Conservation (phyloP, 352 stramenopile genomes). For the Globisporangium middletonii region DNA sequence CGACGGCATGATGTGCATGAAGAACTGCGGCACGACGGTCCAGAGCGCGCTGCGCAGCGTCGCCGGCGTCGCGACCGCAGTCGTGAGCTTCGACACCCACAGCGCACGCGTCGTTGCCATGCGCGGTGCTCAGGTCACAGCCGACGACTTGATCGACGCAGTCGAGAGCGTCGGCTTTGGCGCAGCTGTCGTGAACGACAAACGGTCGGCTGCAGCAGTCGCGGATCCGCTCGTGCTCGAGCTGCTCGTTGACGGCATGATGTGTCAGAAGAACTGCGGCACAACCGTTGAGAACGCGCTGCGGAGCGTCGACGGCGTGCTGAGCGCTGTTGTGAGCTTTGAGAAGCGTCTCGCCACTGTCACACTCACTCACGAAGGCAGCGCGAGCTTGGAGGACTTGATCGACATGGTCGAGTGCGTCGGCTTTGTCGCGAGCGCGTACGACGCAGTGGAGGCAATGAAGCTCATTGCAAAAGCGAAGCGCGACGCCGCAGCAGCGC, state of each 20-base stretch:
- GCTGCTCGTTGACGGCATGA: constrained; percentile 90
- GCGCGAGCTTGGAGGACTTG: constrained; percentile 51
- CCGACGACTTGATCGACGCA: constrained; percentile 57
- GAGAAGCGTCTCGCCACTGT: constrained; percentile 62
- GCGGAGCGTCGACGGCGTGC: constrained; percentile 67
- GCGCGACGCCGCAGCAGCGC: constrained; percentile 20
- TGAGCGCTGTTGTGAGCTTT: constrained; percentile 61
- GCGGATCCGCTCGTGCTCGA: constrained; percentile 32
- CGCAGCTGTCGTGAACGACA: constrained; percentile 23
- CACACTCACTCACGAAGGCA: constrained; percentile 36
- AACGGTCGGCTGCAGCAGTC: not conserved
- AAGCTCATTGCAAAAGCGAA: constrained; percentile 43
- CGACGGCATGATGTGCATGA: constrained; percentile 94
- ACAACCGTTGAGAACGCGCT: constrained; percentile 86
- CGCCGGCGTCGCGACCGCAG: constrained; percentile 55
- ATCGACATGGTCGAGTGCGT: constrained; percentile 78
- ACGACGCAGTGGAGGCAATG: constrained; percentile 47
- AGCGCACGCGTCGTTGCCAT: constrained; percentile 52
- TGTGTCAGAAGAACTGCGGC: constrained; percentile 95
- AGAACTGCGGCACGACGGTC: constrained; percentile 92
- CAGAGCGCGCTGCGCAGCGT: constrained; percentile 64
- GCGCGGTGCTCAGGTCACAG: constrained; percentile 27
- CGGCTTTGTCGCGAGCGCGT: constrained; percentile 52
- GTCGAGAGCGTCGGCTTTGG: constrained; percentile 79
- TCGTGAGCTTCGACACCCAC: constrained; percentile 59